These are phyloP conservation scores for Cavenderia fasciculata DNA, from an alignment of 78 protist genomes.

Conservation along the genomic window DNA sequence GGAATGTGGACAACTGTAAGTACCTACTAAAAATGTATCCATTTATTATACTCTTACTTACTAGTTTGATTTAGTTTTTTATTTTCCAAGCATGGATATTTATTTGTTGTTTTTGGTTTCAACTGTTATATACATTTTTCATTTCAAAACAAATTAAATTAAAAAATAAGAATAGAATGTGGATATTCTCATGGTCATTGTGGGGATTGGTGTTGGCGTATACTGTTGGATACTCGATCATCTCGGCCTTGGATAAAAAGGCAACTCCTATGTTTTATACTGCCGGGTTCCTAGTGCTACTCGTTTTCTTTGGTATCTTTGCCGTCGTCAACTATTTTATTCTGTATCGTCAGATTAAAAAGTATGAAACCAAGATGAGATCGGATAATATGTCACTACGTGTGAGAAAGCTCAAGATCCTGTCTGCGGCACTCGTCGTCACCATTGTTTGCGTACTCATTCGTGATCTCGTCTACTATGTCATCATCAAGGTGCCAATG, in stretches of 20 bases:
- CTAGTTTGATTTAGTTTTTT: too few relatives aligned
- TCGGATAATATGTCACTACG: too few relatives aligned
- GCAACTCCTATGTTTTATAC: neutral
- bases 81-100: conserved; percentile 3
- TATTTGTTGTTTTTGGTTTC: conserved; percentile 12
- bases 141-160: too few relatives aligned
- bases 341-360: neutral
- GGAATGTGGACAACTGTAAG: too few relatives aligned
- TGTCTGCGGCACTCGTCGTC: neutral
- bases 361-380: too few relatives aligned
- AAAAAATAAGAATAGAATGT: too few relatives aligned
- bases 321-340: neutral
- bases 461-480: neutral
- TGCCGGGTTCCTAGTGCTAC: neutral
- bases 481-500: neutral
- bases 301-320: neutral
- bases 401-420: too few relatives aligned
- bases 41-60: too few relatives aligned
- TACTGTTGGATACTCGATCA: neutral
- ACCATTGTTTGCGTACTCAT: neutral
- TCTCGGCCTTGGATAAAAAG: neutral
- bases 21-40: too few relatives aligned
- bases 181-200: neutral
- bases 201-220: neutral
- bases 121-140: conserved; percentile 19